Base-by-base conservation (phyloP, 2,329 filamentous ascomycete species). In the Talaromyces funiculosus region DNA sequence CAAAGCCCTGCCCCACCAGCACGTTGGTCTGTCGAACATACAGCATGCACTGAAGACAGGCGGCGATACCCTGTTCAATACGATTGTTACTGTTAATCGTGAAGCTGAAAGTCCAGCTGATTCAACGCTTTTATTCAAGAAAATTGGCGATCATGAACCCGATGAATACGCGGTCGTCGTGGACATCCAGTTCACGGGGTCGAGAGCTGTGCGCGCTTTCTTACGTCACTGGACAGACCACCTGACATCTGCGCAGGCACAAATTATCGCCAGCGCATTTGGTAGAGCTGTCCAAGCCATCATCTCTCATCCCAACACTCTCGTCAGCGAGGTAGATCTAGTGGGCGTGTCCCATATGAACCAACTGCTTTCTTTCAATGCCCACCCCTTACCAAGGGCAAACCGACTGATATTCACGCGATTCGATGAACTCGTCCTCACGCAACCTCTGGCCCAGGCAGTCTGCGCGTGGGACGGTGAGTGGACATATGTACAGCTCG, bases 401-500 rank as follows among this genome's bases (percentile, higher is more conserved):
- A 42, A 42, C 38, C 14, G 38, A 42, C 38, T 42, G 38, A 42
- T 42, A 42, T 42, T 42, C 38, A 42, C 38, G 38, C 38, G 38
- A 42, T 42, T 42, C 38, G 38, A 42, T 4, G 38, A 42, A 20
- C 38, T 42, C 18, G 38, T 20, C 38, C 38, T 42, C 29, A 31
- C 29, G 29, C 43, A 49, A 49, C 43, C 43, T 22, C n/a, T 22
- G n/a, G 43, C 43, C n/a, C 43, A 49, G 16, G 73, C 73, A 8
- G 61, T 75, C 16, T 55, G 53, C 9, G 66, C 69, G 16, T 69
- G 68, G 68, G 73, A 75, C 62, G 69, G 69, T 2, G 66, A 60
- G 16, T 62, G 73, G 8, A 71, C 69, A 3, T 75, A 75, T 56
- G 62, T 60, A 14, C 66, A 73, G 40, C 64, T 75, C 24, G 64